Evolutionary conservation across 805 yeast species (phyloP).

Genomic region (Ogataea minuta): DNA sequence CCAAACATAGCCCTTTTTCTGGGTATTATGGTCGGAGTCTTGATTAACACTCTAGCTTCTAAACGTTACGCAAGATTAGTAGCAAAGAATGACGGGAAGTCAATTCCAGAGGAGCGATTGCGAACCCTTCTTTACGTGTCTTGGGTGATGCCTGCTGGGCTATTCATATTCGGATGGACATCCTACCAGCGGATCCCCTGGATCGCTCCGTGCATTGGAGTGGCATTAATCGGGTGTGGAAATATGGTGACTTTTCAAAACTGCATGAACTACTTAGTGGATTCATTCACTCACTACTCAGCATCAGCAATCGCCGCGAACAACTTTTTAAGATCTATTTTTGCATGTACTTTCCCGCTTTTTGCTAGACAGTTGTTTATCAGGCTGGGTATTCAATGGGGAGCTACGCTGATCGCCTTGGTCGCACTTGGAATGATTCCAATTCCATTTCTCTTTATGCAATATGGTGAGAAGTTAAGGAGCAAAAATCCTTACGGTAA

Average conservation of each 20-base stretch:
- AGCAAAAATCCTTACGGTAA: no score
- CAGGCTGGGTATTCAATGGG: slow-evolving; percentile 66
- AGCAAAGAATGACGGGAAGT: slow-evolving; percentile 38
- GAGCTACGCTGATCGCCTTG: slow-evolving; percentile 60
- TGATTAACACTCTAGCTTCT: slow-evolving; percentile 33
- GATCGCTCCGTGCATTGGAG: slow-evolving; percentile 59
- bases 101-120: slow-evolving; percentile 60
- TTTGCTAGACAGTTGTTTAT: slow-evolving; percentile 59
- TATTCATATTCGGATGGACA: slow-evolving; percentile 66
- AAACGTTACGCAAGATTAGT: slow-evolving; percentile 15
- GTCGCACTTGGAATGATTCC: slow-evolving; percentile 59
- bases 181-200: slow-evolving; percentile 43
- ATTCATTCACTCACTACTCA: slow-evolving; percentile 64
- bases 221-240: slow-evolving; percentile 57
- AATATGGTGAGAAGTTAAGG: no score
- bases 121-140: slow-evolving; percentile 54
- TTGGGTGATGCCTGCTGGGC: slow-evolving; percentile 55
- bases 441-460: slow-evolving; percentile 59
- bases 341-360: slow-evolving; percentile 66
- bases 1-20: slow-evolving; percentile 37
- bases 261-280: slow-evolving; percentile 67
- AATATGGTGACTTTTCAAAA: slow-evolving; percentile 64
- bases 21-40: slow-evolving; percentile 37
- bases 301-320: slow-evolving; percentile 50
- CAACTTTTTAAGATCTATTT: slow-evolving; percentile 56